phyloP scores from a whole-genome alignment of 805 yeast genomes.

The Metschnikowia lunata region DNA sequence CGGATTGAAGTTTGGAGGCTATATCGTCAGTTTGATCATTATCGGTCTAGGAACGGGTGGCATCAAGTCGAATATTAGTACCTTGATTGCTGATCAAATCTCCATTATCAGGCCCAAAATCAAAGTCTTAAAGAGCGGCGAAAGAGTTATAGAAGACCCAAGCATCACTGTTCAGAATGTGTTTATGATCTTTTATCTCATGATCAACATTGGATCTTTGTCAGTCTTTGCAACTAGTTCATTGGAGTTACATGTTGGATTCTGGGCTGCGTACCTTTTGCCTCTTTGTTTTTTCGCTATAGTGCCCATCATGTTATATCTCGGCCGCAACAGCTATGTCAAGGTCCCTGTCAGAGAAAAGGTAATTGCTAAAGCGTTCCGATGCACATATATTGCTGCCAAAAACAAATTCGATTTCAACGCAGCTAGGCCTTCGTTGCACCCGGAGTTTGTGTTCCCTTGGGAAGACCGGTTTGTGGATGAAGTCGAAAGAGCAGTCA shows the following conservation, averaged over 20 bases:
- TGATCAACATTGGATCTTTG: conserved; percentile 15
- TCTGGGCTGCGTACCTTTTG: conserved; percentile 15
- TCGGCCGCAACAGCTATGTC: conserved; percentile 10
- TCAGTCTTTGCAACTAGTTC: conserved; percentile 13
- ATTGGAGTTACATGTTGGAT: conserved; percentile 11
- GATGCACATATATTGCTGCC: conserved; percentile 6
- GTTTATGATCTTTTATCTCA: conserved; percentile 14
- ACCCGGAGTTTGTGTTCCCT: conserved; percentile 10
- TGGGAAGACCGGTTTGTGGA: conserved; percentile 15
- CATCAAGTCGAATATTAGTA: conserved; percentile 71
- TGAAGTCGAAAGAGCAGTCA: conserved; percentile 11
- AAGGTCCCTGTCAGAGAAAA: conserved; percentile 12
- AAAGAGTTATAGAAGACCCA: conserved; percentile 13
- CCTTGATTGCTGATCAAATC: conserved; percentile 57
- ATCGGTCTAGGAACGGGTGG: conserved; percentile 80
- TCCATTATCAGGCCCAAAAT: conserved; percentile 36
- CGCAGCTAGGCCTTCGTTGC: conserved; percentile 13
- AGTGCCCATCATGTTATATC: conserved; percentile 9
- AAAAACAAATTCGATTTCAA: conserved; percentile 10
- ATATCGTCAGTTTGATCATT: conserved; percentile 47
- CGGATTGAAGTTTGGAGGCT: conserved; percentile 59
- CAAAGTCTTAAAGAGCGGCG: conserved; percentile 28
- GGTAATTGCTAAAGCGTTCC: conserved; percentile 11
- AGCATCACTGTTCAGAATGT: conserved; percentile 14
- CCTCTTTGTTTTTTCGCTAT: conserved; percentile 12